Evolutionary conservation across 148 eudicot genomes (phyloP).

Genomic region (Spergularia bocconei): DNA sequence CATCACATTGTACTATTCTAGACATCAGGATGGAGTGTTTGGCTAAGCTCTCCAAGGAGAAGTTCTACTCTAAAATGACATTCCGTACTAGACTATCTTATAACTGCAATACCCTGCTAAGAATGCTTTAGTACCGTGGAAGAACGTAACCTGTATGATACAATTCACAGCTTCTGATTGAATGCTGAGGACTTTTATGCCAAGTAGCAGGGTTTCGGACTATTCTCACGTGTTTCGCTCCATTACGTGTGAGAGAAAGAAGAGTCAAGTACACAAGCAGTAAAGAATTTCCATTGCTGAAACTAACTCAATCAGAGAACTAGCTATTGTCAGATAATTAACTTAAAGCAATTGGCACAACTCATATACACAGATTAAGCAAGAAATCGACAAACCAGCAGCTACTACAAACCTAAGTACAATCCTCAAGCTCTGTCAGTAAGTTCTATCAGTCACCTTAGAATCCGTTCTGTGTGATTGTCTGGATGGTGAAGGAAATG

Average conservation of each 20-base stretch:
- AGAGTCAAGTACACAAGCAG: background rate
- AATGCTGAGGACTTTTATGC: no score
- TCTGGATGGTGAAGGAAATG: conserved; percentile 60
- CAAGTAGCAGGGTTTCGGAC: no score
- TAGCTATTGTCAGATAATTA: conserved; percentile 6
- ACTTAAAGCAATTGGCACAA: conserved; percentile 15
- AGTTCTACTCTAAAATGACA: no score
- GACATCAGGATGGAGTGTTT: no score
- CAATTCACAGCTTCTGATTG: no score
- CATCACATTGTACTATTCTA: no score
- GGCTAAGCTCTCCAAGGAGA: no score
- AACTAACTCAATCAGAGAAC: conserved; percentile 8
- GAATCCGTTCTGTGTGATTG: conserved; percentile 68
- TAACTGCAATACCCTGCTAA: no score
- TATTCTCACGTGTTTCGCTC: no score
- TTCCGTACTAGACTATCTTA: no score
- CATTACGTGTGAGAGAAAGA: background rate
- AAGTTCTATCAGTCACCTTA: conserved; percentile 64
- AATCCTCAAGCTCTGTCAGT: conserved; percentile 14
- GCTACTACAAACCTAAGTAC: background rate
- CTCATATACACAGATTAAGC: conserved; percentile 25
- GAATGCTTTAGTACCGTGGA: no score
- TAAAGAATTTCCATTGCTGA: conserved; percentile 14
- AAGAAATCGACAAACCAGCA: background rate
- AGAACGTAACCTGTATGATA: no score